A percentile compares a stretch with the other conserved stretches of the same genome.
phyloP scores from a whole-genome alignment of 208 protist genomes.

The Tritrichomonas musculus region DNA sequence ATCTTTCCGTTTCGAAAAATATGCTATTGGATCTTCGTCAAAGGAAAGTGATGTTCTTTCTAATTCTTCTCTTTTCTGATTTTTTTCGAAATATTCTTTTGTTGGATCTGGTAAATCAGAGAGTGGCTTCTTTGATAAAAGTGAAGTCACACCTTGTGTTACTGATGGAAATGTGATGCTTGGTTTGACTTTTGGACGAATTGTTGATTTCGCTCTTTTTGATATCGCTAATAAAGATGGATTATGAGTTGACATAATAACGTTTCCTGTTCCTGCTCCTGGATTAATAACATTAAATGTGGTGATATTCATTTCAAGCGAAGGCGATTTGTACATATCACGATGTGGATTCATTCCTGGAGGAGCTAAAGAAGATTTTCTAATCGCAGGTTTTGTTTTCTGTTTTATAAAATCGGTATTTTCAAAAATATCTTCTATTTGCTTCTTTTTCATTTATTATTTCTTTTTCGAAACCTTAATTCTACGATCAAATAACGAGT shows the following conservation, averaged over 20 bases:
- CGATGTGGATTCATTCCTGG: too few species aligned
- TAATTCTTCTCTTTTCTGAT: not conserved
- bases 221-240: not conserved
- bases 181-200: not conserved
- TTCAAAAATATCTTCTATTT: too few species aligned
- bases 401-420: too few species aligned
- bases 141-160: not conserved
- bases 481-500: too few species aligned
- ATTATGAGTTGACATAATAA: not conserved
- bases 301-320: not conserved
- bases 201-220: not conserved
- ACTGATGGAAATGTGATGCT: not conserved
- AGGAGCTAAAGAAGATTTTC: too few species aligned
- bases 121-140: not conserved
- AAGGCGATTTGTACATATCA: not conserved
- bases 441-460: too few species aligned
- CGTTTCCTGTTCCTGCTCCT: not conserved
- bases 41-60: not conserved
- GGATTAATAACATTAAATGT: not conserved
- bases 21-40: conserved; percentile 24
- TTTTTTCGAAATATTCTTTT: not conserved
- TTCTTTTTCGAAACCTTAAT: too few species aligned
- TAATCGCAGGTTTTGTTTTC: too few species aligned
- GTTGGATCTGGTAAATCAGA: not conserved
- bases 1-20: conserved; percentile 21